Base-by-base conservation (phyloP, 2,329 filamentous ascomycete genomes). In the Cercospora brassicicola region DNA sequence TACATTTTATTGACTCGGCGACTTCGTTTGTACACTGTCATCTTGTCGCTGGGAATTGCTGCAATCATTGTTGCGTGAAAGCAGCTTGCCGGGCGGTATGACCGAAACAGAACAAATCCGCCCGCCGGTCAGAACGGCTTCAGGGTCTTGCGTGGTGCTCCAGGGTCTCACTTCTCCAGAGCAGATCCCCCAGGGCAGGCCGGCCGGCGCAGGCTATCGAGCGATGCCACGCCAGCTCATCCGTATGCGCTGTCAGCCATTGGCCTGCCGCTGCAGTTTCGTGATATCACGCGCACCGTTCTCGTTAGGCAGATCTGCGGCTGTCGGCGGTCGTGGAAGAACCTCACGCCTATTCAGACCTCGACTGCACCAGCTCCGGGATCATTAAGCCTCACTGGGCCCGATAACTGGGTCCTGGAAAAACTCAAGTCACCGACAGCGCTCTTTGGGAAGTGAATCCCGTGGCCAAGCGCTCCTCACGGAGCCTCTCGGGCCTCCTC, bases 321-420 rank as follows among this genome's bases (percentile, higher is more conserved):
- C 61, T 51, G 62, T 10, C 42, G 57, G 57, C 59, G 62, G 67
- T 30, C 20, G 56, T 63, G 67, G 67, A 68, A 62, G 42, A 68
- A 65, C 39, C 36, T 62, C 59, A 64, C 67, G 67, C 67, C 67
- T 68, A 68, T 59, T 62, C 63, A 62, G 62, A 68, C 67, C 59
- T 68, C 67, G 30, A 59, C n/a, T 55, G 26, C 36, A 42, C 30
- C 28, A 42, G 31, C 36, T 26, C 60, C 45, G 36, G 23, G 36
- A 56, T 57, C 53, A 26, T 13, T 45, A 59, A 60, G 65, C 65
- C 55, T n/a, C 23, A 55, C 53, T 28, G n/a, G 42, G 66, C 62
- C 48, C 51, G 33, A 60, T 39, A 42, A 62, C 8, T 55, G 56
- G 62, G 51, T 30, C 20, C 18, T 36, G 64, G 67, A 62, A 66